Conservation (phyloP, 352 stramenopile species). For the Globisporangium spiculum region DNA sequence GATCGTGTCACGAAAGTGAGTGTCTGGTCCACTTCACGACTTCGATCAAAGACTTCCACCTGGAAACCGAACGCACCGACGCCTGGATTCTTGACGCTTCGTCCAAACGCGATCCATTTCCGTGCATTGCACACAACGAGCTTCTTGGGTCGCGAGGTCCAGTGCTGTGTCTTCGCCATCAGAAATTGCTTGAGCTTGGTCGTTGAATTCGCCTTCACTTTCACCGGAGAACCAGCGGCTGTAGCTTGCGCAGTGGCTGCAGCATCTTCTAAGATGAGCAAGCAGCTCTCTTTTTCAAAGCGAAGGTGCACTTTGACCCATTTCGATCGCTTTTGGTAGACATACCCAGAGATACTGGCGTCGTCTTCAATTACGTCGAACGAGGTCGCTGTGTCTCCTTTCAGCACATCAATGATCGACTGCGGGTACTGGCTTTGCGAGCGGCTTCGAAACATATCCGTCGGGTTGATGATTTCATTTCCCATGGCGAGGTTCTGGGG, state of each 20-base stretch:
- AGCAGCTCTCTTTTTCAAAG: constrained; percentile 65
- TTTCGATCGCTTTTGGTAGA: constrained; percentile 72
- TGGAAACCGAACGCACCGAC: constrained; percentile 75
- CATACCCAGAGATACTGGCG: constrained; percentile 48
- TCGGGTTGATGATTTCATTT: constrained; percentile 56
- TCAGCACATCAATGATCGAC: constrained; percentile 72
- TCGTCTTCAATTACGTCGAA: constrained; percentile 61
- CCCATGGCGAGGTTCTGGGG: constrained; percentile 54
- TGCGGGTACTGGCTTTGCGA: constrained; percentile 69
- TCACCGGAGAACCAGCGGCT: background rate
- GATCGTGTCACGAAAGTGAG: constrained; percentile 75
- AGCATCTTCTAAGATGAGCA: constrained; percentile 45
- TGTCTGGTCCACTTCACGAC: constrained; percentile 69
- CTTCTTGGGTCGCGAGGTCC: constrained; percentile 52
- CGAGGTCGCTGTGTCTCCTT: constrained; percentile 47
- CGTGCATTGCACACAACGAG: constrained; percentile 70
- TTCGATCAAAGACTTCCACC: constrained; percentile 71
- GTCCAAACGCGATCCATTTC: constrained; percentile 76
- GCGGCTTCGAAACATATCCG: constrained; percentile 68
- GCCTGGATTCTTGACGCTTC: constrained; percentile 64
- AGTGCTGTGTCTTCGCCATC: constrained; percentile 53
- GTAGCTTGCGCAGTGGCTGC: constrained; percentile 11
- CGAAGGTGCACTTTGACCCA: constrained; percentile 72
- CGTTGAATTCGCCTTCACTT: constrained; percentile 23
- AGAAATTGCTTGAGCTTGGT: constrained; percentile 66